Evolutionary conservation across 2,329 filamentous ascomycete genomes (phyloP).

Genomic region (Fusarium pilosicola): DNA sequence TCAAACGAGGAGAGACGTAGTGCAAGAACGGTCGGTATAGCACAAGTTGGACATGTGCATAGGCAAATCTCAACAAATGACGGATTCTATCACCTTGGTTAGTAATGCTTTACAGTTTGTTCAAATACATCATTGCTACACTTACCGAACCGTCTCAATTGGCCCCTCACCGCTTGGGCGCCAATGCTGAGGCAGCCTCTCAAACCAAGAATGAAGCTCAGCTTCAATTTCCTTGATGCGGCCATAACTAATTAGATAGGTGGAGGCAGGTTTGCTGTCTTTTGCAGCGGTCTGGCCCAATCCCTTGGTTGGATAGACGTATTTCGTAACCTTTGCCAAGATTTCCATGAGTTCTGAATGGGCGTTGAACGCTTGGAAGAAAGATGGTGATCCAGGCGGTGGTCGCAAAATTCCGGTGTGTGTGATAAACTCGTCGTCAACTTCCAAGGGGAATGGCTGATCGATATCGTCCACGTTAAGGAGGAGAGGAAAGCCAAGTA

Average conservation of each 20-base stretch:
- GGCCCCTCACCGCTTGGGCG: slow-evolving; percentile 82
- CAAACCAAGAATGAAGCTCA: slow-evolving; percentile 71
- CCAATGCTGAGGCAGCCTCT: slow-evolving; percentile 77
- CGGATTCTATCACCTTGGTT: slow-evolving; percentile 61
- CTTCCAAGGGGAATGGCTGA: slow-evolving; percentile 70
- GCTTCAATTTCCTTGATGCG: slow-evolving; percentile 72
- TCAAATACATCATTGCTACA: neutral
- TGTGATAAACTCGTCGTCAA: slow-evolving; percentile 75
- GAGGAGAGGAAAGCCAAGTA: slow-evolving; percentile 73
- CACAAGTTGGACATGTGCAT: slow-evolving; percentile 84
- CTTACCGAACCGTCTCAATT: slow-evolving; percentile 79
- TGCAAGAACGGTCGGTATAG: slow-evolving; percentile 86
- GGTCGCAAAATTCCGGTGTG: slow-evolving; percentile 64
- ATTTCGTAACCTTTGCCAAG: slow-evolving; percentile 71
- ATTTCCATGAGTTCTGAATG: slow-evolving; percentile 72
- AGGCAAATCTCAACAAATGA: slow-evolving; percentile 81
- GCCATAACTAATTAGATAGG: slow-evolving; percentile 71
- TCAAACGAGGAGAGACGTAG: slow-evolving; percentile 76
- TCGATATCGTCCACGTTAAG: slow-evolving; percentile 73
- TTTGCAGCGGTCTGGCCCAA: slow-evolving; percentile 58
- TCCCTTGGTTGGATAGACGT: slow-evolving; percentile 72
- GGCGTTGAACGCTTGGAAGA: slow-evolving; percentile 73
- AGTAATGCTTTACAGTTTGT: neutral
- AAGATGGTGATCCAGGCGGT: slow-evolving; percentile 65
- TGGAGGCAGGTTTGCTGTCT: slow-evolving; percentile 56